Percentiles rank a stretch among this genome's conserved stretches.
Evolutionary conservation across 2,329 filamentous ascomycete genomes (phyloP).

Genomic region (Apiospora sp.): DNA sequence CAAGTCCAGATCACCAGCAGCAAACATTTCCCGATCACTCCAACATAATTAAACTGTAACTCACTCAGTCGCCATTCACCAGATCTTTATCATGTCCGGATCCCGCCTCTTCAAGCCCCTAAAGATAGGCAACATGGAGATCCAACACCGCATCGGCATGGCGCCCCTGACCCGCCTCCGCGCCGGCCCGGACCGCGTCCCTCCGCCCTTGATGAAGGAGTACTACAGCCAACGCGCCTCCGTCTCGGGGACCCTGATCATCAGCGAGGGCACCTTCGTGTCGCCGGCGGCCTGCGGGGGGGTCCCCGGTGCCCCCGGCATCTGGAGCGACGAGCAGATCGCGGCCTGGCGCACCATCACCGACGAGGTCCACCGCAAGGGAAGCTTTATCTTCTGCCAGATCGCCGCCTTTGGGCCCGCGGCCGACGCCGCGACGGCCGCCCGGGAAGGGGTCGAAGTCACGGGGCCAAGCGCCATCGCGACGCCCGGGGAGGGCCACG

Average conservation of each 20-base stretch:
- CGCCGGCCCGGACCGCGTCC: conserved; percentile 50
- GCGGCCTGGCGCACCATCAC: conserved; percentile 63
- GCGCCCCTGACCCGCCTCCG: conserved; percentile 61
- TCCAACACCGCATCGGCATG: conserved; percentile 37
- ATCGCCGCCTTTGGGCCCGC: conserved; percentile 68
- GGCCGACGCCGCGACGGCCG: conserved; percentile 44
- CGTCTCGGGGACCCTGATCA: conserved; percentile 54
- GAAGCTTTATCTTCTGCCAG: conserved; percentile 66
- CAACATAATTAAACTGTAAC: neutral
- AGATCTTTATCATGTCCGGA: conserved; percentile 22
- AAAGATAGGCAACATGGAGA: conserved; percentile 28
- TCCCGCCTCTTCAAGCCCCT: conserved; percentile 30
- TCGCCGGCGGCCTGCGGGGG: conserved; percentile 52
- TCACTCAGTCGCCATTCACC: neutral
- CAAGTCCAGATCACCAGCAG: neutral
- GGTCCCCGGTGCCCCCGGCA: conserved; percentile 57
- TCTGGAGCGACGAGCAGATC: conserved; percentile 60
- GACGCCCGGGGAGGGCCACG: neutral
- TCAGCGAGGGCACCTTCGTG: conserved; percentile 63
- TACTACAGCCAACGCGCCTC: conserved; percentile 55
- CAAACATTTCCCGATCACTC: neutral
- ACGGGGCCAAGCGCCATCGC: conserved; percentile 28
- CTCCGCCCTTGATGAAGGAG: conserved; percentile 35
- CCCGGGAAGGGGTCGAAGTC: conserved; percentile 37
- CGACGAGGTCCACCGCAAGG: conserved; percentile 64